These are phyloP conservation scores for Cladosporium sp. DNA, from an alignment of 2,329 filamentous ascomycete species.

Conservation along the genomic window DNA sequence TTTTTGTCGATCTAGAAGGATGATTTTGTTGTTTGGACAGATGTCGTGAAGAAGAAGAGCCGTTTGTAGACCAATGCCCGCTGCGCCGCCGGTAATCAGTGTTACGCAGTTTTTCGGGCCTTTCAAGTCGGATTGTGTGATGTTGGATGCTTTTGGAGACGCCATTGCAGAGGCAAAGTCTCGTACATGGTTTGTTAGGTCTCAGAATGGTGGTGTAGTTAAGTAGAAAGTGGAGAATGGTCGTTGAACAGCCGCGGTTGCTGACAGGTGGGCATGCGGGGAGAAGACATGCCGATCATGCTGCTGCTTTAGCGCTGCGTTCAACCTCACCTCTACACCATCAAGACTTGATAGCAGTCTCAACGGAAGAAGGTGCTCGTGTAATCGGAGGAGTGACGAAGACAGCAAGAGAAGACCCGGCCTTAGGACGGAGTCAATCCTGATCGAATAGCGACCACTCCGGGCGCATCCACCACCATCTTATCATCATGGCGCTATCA, in stretches of 20 bases:
- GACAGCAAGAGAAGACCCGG: too few relatives aligned
- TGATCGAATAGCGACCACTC: too few relatives aligned
- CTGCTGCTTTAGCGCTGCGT: not conserved
- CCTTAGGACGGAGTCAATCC: too few relatives aligned
- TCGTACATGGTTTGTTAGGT: not conserved
- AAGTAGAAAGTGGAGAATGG: not conserved
- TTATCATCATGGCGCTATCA: too few relatives aligned
- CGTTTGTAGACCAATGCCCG: slow-evolving; percentile 30
- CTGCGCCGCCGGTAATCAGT: slow-evolving; percentile 28
- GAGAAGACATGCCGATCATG: not conserved
- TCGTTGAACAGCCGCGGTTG: slow-evolving; percentile 5
- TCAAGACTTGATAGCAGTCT: not conserved
- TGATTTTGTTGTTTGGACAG: slow-evolving; percentile 26
- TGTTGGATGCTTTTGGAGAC: slow-evolving; percentile 23
- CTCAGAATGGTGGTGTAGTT: not conserved
- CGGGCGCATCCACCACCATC: too few relatives aligned
- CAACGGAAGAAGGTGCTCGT: not conserved
- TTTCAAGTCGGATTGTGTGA: slow-evolving; percentile 21
- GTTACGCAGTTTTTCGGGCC: slow-evolving; percentile 25
- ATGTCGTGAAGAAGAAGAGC: slow-evolving; percentile 26
- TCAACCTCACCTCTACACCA: not conserved
- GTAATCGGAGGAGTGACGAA: too few relatives aligned
- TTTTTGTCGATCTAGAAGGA: slow-evolving; percentile 23
- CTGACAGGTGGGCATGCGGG: not conserved
- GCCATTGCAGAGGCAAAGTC: slow-evolving; percentile 19